Percentiles rank a stretch among this genome's conserved stretches.
Evolutionary conservation across 495 filamentous ascomycete genomes (phyloP).

Genomic region (Neurospora sp.): DNA sequence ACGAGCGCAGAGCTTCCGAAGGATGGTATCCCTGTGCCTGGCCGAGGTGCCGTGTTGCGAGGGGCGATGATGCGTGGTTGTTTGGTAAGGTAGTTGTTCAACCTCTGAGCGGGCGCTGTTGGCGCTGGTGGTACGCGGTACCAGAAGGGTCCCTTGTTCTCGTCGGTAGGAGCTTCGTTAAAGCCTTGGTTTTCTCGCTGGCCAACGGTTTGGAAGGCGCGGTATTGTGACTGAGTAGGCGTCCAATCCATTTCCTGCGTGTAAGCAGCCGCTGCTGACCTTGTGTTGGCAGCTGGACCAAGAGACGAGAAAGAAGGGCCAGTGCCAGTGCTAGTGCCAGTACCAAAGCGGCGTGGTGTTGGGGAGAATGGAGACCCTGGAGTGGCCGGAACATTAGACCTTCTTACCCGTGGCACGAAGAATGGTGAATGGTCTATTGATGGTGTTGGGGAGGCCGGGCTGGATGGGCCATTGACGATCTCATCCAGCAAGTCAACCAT

Average conservation of each 20-base stretch:
- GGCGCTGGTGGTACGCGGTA: constrained; percentile 56
- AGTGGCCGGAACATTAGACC: neutral
- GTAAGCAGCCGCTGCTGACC: constrained; percentile 16
- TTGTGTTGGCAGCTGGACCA: neutral
- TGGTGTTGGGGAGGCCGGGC: constrained; percentile 28
- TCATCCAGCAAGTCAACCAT: constrained; percentile 35
- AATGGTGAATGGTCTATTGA: constrained; percentile 14
- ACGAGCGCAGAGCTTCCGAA: neutral
- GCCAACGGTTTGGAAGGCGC: constrained; percentile 37
- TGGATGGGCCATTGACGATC: constrained; percentile 21
- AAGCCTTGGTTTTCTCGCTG: constrained; percentile 44
- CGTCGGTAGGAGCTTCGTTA: constrained; percentile 39
- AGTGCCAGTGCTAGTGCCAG: neutral
- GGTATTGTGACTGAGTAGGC: constrained; percentile 46
- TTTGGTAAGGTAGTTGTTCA: constrained; percentile 48
- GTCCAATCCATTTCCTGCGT: constrained; percentile 74
- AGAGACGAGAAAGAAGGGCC: neutral
- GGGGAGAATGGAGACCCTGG: neutral
- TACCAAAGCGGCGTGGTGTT: neutral
- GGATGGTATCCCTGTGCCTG: neutral
- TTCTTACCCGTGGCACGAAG: neutral
- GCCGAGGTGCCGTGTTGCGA: neutral
- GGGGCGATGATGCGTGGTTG: constrained; percentile 20
- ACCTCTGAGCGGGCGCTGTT: constrained; percentile 48
- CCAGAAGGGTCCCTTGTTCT: constrained; percentile 38